Base-by-base conservation (phyloP, 768 basidiomycete genomes). In the Lactifluus volemus region DNA sequence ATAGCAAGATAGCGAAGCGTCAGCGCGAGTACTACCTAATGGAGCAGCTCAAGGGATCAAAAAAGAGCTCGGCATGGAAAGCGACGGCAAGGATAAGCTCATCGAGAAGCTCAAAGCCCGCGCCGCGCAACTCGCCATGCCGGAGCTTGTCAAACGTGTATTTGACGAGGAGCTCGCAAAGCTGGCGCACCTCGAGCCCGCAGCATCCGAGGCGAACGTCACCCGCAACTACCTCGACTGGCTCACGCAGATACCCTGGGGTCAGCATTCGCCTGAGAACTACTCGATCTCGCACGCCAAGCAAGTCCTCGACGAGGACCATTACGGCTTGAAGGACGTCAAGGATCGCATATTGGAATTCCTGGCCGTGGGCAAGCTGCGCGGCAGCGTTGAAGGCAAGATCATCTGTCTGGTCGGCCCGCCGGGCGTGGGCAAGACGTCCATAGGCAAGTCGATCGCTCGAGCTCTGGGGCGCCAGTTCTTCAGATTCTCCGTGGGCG, bases 361-460 rank as follows among this genome's bases (percentile, higher is more conserved):
- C 78, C 82, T 98, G 55, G 94, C 94, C 1, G 94, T 97, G 0
- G 94, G 94, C 19, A 96, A 95, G 71, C 81, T 96, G 0, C 84
- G 94, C 15, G 97, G 97, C 8, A 93, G 89, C 0, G 93, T 98
- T 17, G 81, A 98, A 69, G 97, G 96, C 67, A 99, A 99, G 78
- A 99, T 99, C 68, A 87, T 98, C 45, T 96, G 94, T 68, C 82
- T 99, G 25, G 92, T 89, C 42, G 97, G 97, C 15, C 97, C 97
- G 10, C 97, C 96, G 3, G 96, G 96, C 70, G 97, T 99, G 4
- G 96, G 96, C 44, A 98, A 98, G 78, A 98, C 96, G 4, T 88
- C 85, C 58, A 97, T 98, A 47, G 96, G 95, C 51, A 95, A 95
- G 78, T 90, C 87, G 2, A 97, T 99, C 53, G 88, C 97, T 0